Evolutionary conservation across 2,329 filamentous ascomycete genomes (phyloP), one percentile per base, ranked within the genome.

Genomic region (Fusarium xylarioides): DNA sequence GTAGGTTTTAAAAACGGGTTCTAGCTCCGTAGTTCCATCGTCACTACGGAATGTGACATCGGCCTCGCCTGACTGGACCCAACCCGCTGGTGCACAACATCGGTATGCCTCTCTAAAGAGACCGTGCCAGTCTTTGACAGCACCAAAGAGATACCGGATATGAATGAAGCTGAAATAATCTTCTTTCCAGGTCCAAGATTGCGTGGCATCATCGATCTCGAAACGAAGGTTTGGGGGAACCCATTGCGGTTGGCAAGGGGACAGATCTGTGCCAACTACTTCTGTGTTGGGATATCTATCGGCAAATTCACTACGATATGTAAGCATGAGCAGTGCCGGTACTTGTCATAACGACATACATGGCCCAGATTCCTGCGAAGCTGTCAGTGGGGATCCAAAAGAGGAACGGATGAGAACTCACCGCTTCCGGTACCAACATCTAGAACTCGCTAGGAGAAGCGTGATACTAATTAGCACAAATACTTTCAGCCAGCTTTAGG

Each of bases 291-390:
- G 40, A n/a, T 62, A 58, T 16, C 59, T 11, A 16, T 62, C 59
- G 21, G 40, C 52, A 15, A 62, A 58, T 58, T 62, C 59, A 18
- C 59, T 62, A 11, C 5, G 0, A 1, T 2, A 1, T 28, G 4
- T 61, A 4, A 61, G 37, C 11, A 10, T n/a, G 0, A 6, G 21
- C 0, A 5, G 7, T 2, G 0, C 0, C 8, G 1, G 0, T 12
- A 2, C 40, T n/a, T 11, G 0, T 11, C 9, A 16, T 7, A 1
- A 37, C 1, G 10, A 4, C 30, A 19, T 58, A 58, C 59, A 58
- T 62, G 0, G 59, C 52, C 59, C 59, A 62, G 15, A 58, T 62
- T 0, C 59, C 59, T 62, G 2, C 14, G 14, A 32, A 28, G 6
- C 7, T 2, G 4, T 62, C 4, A 62, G 40, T 19, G 1, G 2